These are phyloP conservation scores for Glycine soja DNA, from an alignment of 306 rosid species.

Conservation along the genomic window DNA sequence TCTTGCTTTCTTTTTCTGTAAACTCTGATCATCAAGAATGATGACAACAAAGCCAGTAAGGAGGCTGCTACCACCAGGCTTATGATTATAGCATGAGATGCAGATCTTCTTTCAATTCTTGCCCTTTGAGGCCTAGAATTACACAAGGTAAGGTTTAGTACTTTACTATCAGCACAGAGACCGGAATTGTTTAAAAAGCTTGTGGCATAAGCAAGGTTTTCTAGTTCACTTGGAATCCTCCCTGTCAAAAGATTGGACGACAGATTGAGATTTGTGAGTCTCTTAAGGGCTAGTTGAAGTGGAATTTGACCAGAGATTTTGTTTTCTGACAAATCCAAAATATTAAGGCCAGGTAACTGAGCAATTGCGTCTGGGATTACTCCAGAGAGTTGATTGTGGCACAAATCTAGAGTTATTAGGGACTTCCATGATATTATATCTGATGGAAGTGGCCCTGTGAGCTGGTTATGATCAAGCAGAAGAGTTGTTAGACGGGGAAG, in stretches of 20 bases:
- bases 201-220: conserved; percentile 47
- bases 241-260: conserved; percentile 66
- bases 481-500: conserved; percentile 51
- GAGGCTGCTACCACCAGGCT: conserved; percentile 36
- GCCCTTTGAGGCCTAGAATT: conserved; percentile 34
- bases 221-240: conserved; percentile 57
- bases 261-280: conserved; percentile 45
- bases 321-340: conserved; percentile 71
- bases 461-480: conserved; percentile 63
- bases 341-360: conserved; percentile 49
- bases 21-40: conserved; percentile 45
- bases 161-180: conserved; percentile 58
- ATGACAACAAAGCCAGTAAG: conserved; percentile 39
- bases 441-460: conserved; percentile 61
- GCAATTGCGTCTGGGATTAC: conserved; percentile 56
- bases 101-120: conserved; percentile 45
- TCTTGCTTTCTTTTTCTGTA: conserved; percentile 49
- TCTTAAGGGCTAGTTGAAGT: conserved; percentile 29
- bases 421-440: conserved; percentile 58
- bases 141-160: conserved; percentile 55
- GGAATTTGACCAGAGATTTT: conserved; percentile 75
- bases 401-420: conserved; percentile 54
- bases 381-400: conserved; percentile 63
- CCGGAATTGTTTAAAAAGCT: conserved; percentile 80
- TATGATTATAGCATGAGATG: conserved; percentile 57